Evolutionary conservation across 208 protist genomes (phyloP), one percentile per base, ranked within the genome.

Genomic region (Leishmania arabica): DNA sequence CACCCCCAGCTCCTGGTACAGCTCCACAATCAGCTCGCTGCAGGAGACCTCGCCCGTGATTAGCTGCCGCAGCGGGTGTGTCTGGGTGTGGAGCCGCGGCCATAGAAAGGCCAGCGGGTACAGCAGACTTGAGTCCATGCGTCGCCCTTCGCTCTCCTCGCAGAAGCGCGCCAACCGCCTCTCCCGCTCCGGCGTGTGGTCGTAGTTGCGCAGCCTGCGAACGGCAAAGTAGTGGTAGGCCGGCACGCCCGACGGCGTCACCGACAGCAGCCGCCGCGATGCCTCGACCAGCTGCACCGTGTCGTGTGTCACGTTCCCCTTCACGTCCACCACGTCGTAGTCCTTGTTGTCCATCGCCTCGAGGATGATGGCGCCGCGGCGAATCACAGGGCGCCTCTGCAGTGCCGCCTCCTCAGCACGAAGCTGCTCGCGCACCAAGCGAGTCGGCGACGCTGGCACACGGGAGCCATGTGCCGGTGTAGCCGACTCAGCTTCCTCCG

Each of bases 301-400:
- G 77, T 91, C 81, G 80, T 93, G 76, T 42, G 78, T 81, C 37
- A 90, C 84, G 9, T 78, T 56, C 9, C 93, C 93, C 77, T 92
- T 80, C 9, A 95, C 82, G 54, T 95, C 91, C 17, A 84, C 81
- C 6, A 92, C 83, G 68, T 93, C 76, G 65, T 85, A 88, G 34
- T 93, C 91, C 15, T 84, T 85, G 75, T 96, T 96, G 82, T 94
- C 93, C 83, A 96, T 92, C 64, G 87, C 90, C 82, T 96, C 91
- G 21, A 96, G 84, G 27, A 96, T 88, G 65, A 96, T 71, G 34
- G 84, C 93, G 0, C 92, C 89, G 34, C 88, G 89, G 6, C 84
- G 83, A 5, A 85, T 49, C n/a, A 82, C 79, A 2, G 78, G 87
- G 53, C 79, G 65, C 51, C 76, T 64, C 19, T 62, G 73, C 72